Percentiles rank a stretch among this genome's conserved stretches.
These are phyloP conservation scores for Alternaria arborescens DNA, from an alignment of 2,329 filamentous ascomycete species.

Conservation along the genomic window DNA sequence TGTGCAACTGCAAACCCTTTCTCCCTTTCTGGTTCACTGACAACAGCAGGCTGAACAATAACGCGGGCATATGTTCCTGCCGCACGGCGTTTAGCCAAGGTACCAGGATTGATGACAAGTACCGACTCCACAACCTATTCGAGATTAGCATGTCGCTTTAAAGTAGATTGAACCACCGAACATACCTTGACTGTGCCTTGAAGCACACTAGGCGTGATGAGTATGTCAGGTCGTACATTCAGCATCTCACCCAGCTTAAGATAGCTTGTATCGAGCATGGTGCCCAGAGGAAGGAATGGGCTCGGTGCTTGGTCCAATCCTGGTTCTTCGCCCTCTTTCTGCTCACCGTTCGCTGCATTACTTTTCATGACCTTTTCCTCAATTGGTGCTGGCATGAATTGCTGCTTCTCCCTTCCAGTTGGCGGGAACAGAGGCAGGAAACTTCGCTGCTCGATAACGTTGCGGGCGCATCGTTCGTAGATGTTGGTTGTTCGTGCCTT, in stretches of 20 bases:
- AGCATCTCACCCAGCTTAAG: constrained; percentile 91
- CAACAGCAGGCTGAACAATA: constrained; percentile 71
- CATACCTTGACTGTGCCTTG: constrained; percentile 86
- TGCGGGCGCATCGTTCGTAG: constrained; percentile 74
- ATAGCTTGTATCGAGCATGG: constrained; percentile 83
- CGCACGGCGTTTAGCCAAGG: constrained; percentile 81
- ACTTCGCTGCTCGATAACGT: constrained; percentile 88
- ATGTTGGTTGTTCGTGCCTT: constrained; percentile 66
- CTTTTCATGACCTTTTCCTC: constrained; percentile 64
- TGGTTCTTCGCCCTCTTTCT: constrained; percentile 53
- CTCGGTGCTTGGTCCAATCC: constrained; percentile 58
- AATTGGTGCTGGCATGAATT: constrained; percentile 60
- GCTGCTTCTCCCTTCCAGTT: constrained; percentile 71
- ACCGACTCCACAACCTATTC: constrained; percentile 87
- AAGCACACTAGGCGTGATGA: constrained; percentile 82
- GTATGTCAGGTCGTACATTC: constrained; percentile 81
- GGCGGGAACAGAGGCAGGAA: constrained; percentile 92
- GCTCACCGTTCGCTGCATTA: constrained; percentile 32
- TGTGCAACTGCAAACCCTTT: constrained; percentile 69
- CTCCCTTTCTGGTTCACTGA: constrained; percentile 67
- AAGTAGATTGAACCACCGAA: neutral
- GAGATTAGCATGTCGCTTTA: neutral
- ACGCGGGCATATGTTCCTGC: constrained; percentile 87
- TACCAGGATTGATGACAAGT: constrained; percentile 88
- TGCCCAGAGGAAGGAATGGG: constrained; percentile 64